Base-by-base conservation (phyloP, 306 rosid species). In the Quercus robur region DNA sequence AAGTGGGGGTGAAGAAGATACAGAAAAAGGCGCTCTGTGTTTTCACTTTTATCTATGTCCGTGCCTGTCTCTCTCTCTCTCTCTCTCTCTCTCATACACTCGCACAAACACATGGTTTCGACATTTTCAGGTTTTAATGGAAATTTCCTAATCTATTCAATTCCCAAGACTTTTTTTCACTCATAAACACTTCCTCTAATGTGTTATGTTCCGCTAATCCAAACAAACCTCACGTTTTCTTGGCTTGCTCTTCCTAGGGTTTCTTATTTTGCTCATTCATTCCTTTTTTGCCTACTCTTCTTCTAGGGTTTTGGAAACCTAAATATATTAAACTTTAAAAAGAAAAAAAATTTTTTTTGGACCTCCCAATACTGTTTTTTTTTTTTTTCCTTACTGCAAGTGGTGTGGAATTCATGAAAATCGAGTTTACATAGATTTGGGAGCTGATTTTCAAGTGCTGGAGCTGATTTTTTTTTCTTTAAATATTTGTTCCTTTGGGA, bases 281-380 rank as follows among this genome's bases (percentile, higher is more conserved):
- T 41, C 46, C 17, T 12, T 49, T 30, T 55, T 51, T 59, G 33
- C 52, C 25, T 44, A 11, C 58, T 71, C 82, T 75, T 71, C 82
- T 75, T 83, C 85, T 90, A 87, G 90, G 91, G 90, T 86, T 90
- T 84, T 75, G 85, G 81, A 77, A 76, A 84, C 81, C 54, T 12
- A 49, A 49, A 70, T 72, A 77, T 56, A 26, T 46, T 74, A 12
- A 14, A 31, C 13, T n/a, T 23, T 17, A 14, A 33, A 74, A 74
- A 56, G 17, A 3, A 5, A 20, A 6, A 8, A 1, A 8, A 54
- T 12, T 11, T 70, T 30, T 12, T 11, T 70, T 30, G 61, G 44
- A 21, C 17, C 56, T 54, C 49, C 30, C 41, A 17, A 66, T 19
- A 30, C 31, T 5, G 44, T 68, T 33, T 55, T 51, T 52, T 15